A percentile compares a stretch with the other conserved stretches of the same genome.
phyloP scores from a whole-genome alignment of 352 stramenopile species.

The Sclerospora graminicola region DNA sequence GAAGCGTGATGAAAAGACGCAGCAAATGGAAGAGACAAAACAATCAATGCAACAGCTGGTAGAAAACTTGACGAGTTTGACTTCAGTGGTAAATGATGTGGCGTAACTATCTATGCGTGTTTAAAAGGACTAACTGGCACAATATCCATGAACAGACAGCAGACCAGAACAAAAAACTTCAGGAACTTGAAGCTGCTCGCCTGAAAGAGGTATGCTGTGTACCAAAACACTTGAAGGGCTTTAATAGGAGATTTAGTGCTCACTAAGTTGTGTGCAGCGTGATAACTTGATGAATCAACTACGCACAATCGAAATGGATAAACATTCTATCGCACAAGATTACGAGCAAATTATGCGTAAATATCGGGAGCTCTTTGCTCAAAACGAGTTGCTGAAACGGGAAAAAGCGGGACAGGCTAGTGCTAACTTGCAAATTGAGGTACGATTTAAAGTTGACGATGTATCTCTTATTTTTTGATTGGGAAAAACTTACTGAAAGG shows the following conservation, averaged over 20 bases:
- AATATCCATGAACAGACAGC: slow-evolving; percentile 24
- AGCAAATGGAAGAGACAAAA: slow-evolving; percentile 36
- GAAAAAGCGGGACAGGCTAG: too few relatives aligned
- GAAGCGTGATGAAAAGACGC: slow-evolving; percentile 22
- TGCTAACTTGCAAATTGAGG: too few relatives aligned
- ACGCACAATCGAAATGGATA: slow-evolving; percentile 26
- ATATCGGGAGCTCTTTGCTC: slow-evolving; percentile 33
- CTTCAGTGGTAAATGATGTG: slow-evolving; percentile 24
- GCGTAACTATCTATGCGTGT: neutral
- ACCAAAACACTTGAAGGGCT: neutral
- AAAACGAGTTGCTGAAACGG: slow-evolving; percentile 43
- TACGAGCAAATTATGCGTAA: slow-evolving; percentile 29
- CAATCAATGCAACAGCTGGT: slow-evolving; percentile 56
- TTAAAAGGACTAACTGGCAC: neutral
- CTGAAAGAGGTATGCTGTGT: slow-evolving; percentile 29
- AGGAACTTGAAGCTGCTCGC: slow-evolving; percentile 36
- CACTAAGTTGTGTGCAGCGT: slow-evolving; percentile 14
- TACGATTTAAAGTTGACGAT: too few relatives aligned
- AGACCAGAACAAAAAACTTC: slow-evolving; percentile 55
- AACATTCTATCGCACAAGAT: slow-evolving; percentile 25
- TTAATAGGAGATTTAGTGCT: neutral
- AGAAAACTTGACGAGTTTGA: slow-evolving; percentile 58
- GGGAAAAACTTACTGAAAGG: too few relatives aligned
- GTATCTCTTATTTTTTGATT: too few relatives aligned
- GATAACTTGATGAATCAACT: slow-evolving; percentile 26